Evolutionary conservation across 441 rosid genomes (phyloP).

Genomic region (Erodium moschatum): DNA sequence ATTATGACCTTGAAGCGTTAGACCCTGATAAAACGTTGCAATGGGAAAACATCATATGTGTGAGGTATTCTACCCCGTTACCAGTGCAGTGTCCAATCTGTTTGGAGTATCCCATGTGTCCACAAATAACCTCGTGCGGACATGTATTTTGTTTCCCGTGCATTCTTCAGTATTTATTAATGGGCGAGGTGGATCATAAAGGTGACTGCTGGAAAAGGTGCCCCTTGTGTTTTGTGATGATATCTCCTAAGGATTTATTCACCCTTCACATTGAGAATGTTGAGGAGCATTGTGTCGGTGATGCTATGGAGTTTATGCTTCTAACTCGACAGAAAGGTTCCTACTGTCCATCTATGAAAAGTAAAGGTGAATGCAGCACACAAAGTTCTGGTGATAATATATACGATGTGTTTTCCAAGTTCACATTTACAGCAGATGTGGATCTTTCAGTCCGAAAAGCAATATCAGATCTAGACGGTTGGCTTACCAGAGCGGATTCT

Average conservation of each 20-base stretch:
- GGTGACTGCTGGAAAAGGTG: slow-evolving; percentile 68
- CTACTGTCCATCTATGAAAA: slow-evolving; percentile 42
- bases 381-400: slow-evolving; percentile 24
- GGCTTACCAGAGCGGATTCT: slow-evolving; percentile 80
- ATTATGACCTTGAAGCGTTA: slow-evolving; percentile 52
- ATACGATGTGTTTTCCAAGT: slow-evolving; percentile 62
- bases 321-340: slow-evolving; percentile 69
- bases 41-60: slow-evolving; percentile 87
- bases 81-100: slow-evolving; percentile 92
- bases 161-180: slow-evolving; percentile 62
- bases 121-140: slow-evolving; percentile 92
- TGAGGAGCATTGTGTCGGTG: slow-evolving; percentile 52
- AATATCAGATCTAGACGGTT: slow-evolving; percentile 73
- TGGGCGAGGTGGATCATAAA: slow-evolving; percentile 61
- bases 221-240: slow-evolving; percentile 87
- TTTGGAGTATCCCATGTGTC: slow-evolving; percentile 82
- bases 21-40: slow-evolving; percentile 84
- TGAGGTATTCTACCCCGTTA: slow-evolving; percentile 71
- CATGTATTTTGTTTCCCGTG: slow-evolving; percentile 96
- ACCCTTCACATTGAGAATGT: slow-evolving; percentile 69
- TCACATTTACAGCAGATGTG: slow-evolving; percentile 69
- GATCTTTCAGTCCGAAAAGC: slow-evolving; percentile 79
- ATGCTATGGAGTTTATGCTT: slow-evolving; percentile 64
- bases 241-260: slow-evolving; percentile 68
- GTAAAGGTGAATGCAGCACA: slow-evolving; percentile 22